Evolutionary conservation across 1,284 basidiomycete genomes (phyloP), one percentile per base, ranked within the genome.

Genomic region (Pseudozyma tsukubaensis): DNA sequence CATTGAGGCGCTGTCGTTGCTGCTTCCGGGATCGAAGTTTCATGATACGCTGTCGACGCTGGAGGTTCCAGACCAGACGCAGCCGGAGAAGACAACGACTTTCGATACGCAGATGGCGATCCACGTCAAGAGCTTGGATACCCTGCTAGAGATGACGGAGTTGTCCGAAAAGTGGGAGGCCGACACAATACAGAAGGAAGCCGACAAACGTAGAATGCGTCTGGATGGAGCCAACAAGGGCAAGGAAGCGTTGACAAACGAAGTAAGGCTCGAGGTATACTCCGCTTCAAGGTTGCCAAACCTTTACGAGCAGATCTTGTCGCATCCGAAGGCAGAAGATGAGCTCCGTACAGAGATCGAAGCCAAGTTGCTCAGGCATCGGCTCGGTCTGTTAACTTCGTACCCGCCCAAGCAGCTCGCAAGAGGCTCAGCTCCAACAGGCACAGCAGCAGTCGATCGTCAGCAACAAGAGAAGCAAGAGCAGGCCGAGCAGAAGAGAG

Each of bases 21-120:
- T 94, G 11, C 89, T 97, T 6, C 92, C 93, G 0, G 89, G 89
- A 11, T 95, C 94, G 9, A 86, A 88, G 0, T 86, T 91, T 32
- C 91, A 91, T 76, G 72, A 86, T 0, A 86, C 90, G 1, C 86
- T 98, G 3, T 90, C 89, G 1, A 86, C 86, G 0, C 86, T 96
- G 0, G 91, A 93, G 5, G 86, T 87, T 2, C 91, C 92, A 0
- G 92, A 96, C 82, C 88, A 90, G 16, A 91, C 92, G 1, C 89
- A 89, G 52, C 92, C 93, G 0, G 84, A 85, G 4, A 65, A 69
- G 39, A 78, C 85, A 10, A 86, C 88, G 16, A 89, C 68, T 60
- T 85, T 70, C 63, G 85, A 62, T 69, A 85, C 73, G 89, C 85
- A 97, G 85, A 84, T 85, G 8, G 89, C 91, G 0, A 87, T 96